phyloP scores from a whole-genome alignment of 805 yeast species.

The Saturnispora dispora region DNA sequence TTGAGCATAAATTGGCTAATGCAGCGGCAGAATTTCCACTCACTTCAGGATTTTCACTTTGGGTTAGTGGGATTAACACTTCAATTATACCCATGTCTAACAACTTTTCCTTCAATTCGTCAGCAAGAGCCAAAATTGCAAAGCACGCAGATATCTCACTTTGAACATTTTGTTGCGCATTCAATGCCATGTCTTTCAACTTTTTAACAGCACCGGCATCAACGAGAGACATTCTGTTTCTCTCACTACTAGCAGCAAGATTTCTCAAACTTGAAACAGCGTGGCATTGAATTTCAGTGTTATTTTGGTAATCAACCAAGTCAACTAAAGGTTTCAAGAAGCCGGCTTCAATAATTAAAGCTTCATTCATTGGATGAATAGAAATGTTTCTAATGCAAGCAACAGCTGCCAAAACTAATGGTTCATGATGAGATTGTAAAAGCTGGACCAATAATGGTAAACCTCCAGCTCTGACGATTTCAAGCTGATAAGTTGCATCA shows the following conservation, averaged over 20 bases:
- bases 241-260: constrained; percentile 90
- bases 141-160: constrained; percentile 95
- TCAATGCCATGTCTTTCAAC: constrained; percentile 78
- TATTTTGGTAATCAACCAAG: constrained; percentile 72
- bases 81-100: constrained; percentile 77
- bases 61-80: constrained; percentile 86
- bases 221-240: constrained; percentile 81
- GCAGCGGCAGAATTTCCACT: constrained; percentile 99
- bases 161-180: constrained; percentile 86
- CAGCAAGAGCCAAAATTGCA: constrained; percentile 94
- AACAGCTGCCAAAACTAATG: constrained; percentile 89
- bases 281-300: constrained; percentile 96
- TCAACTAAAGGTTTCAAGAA: constrained; percentile 85
- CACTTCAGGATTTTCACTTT: constrained; percentile 82
- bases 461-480: constrained; percentile 92
- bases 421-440: constrained; percentile 82
- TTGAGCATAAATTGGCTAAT: constrained; percentile 86
- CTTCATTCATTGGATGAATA: constrained; percentile 93
- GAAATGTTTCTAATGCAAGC: constrained; percentile 97
- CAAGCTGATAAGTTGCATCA: constrained; percentile 91
- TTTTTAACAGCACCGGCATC: constrained; percentile 94
- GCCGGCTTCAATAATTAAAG: constrained; percentile 92
- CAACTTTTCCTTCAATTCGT: constrained; percentile 79
- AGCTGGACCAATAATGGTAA: constrained; percentile 86
- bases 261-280: constrained; percentile 94